phyloP scores from a whole-genome alignment of 164 flowering plant genomes.

The Vitis rotundifolia region DNA sequence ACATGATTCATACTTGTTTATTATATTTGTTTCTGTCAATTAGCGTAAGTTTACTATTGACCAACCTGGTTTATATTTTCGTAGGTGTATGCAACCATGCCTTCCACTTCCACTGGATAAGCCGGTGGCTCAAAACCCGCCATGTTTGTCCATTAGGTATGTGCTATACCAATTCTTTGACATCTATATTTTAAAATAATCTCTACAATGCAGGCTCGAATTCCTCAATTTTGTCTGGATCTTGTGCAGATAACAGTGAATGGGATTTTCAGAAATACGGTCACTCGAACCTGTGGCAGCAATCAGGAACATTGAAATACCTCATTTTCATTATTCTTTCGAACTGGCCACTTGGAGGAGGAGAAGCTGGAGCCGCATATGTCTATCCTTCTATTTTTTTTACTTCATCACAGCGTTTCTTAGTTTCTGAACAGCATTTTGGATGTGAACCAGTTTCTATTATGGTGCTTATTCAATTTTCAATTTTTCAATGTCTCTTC shows the following conservation, averaged over 20 bases:
- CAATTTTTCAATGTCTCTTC: no score
- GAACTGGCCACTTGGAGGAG: neutral
- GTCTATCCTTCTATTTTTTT: neutral
- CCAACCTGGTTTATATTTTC: neutral
- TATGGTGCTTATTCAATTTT: neutral
- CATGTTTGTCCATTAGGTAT: slow-evolving; percentile 52
- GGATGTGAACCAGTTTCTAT: neutral
- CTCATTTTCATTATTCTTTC: neutral
- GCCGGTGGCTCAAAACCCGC: slow-evolving; percentile 53
- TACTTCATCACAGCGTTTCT: neutral
- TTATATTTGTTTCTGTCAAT: no score
- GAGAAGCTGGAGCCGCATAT: neutral
- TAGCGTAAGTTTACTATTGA: no score
- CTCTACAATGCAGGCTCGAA: neutral
- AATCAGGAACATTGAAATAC: neutral
- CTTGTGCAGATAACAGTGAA: slow-evolving; percentile 45
- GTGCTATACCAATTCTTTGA: neutral
- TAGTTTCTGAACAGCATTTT: neutral
- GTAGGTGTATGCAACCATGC: slow-evolving; percentile 52
- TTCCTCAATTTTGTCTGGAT: neutral
- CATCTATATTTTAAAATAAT: no score
- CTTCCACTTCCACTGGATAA: slow-evolving; percentile 54
- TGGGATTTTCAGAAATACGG: slow-evolving; percentile 52
- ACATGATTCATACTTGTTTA: no score
- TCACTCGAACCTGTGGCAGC: slow-evolving; percentile 20